Conservation (phyloP, 441 rosid species). For the Raphanus hybrid region DNA sequence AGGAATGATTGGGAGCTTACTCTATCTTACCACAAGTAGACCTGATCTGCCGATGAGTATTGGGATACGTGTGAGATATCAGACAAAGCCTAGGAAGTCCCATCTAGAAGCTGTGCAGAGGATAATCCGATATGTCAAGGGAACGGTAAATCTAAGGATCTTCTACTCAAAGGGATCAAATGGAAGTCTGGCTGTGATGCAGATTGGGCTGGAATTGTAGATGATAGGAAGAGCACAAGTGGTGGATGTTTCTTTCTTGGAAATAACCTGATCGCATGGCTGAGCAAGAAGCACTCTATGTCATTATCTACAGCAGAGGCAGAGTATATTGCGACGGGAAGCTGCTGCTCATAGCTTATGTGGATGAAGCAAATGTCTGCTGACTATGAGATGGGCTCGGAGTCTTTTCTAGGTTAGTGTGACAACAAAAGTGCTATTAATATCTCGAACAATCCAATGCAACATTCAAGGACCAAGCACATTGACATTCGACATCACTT, state of each 20-base stretch:
- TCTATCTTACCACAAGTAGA: no score
- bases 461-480: no score
- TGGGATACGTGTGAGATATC: no score
- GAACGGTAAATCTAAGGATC: background rate
- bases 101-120: background rate
- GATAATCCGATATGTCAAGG: background rate
- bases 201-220: background rate
- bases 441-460: background rate
- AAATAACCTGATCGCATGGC: background rate
- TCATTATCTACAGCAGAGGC: background rate
- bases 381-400: background rate
- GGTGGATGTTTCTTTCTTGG: background rate
- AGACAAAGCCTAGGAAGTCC: background rate
- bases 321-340: background rate
- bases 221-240: background rate
- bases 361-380: background rate
- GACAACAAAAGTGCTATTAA: background rate
- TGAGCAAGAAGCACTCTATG: background rate
- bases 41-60: no score
- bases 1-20: no score
- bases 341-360: background rate
- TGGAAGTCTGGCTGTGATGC: background rate
- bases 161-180: background rate
- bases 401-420: background rate
- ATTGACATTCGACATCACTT: background rate